A percentile compares a stretch with the other conserved stretches of the same genome.
Evolutionary conservation across 192 early-diverging fungal genomes (phyloP).

Genomic region (Diversispora eburnea): DNA sequence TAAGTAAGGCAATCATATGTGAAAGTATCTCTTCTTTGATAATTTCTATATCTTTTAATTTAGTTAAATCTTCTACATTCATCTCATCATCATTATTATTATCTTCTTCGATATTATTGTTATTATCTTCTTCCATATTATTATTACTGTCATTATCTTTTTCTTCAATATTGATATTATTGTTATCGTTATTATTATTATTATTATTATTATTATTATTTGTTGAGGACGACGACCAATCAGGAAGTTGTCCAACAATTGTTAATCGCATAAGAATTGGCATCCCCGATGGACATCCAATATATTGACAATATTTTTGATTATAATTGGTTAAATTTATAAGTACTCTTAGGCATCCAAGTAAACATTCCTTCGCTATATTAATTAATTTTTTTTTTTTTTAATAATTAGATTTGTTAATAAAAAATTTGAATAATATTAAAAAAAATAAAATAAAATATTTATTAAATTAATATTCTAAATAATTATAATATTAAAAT

Average conservation of each 20-base stretch:
- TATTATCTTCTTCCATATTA: too few relatives aligned
- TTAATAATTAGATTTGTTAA: neutral
- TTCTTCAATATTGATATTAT: too few relatives aligned
- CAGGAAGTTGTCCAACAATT: slow-evolving; percentile 20
- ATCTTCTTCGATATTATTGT: too few relatives aligned
- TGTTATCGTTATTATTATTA: too few relatives aligned
- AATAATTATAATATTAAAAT: too few relatives aligned
- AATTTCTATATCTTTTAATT: slow-evolving; percentile 6
- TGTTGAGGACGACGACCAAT: too few relatives aligned
- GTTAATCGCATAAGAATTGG: slow-evolving; percentile 23
- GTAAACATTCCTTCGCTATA: slow-evolving; percentile 27
- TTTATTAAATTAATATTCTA: too few relatives aligned
- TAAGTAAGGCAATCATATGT: slow-evolving; percentile 27
- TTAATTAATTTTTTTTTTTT: neutral
- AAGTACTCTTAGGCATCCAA: slow-evolving; percentile 17
- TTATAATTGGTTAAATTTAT: slow-evolving; percentile 30
- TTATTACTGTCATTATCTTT: too few relatives aligned
- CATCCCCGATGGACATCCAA: slow-evolving; percentile 23
- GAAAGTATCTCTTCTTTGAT: slow-evolving; percentile 26
- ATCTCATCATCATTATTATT: neutral
- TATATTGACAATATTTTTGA: slow-evolving; percentile 5
- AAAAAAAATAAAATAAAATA: too few relatives aligned
- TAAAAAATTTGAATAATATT: neutral
- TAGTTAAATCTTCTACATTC: neutral
- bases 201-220: too few relatives aligned